These are phyloP conservation scores for Chenopodium suecicum DNA, from an alignment of 148 eudicot species.

Conservation along the genomic window DNA sequence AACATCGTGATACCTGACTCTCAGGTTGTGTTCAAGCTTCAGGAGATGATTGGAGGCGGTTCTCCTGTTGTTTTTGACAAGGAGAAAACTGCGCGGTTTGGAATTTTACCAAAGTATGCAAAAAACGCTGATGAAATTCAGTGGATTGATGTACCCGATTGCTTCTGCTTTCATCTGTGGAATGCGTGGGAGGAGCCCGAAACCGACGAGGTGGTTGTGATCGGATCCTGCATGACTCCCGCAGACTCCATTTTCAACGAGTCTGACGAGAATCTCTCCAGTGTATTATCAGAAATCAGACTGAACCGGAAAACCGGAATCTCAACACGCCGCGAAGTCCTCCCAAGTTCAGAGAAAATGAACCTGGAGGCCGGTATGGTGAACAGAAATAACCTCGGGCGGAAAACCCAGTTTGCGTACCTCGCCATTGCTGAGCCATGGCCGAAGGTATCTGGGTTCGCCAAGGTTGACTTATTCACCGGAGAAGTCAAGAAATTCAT, in stretches of 20 bases:
- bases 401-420: constrained; percentile 67
- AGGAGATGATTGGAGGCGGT: constrained; percentile 80
- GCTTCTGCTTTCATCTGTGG: constrained; percentile 93
- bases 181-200: constrained; percentile 91
- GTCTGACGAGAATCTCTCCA: constrained; percentile 50
- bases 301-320: constrained; percentile 65
- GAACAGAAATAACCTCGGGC: constrained; percentile 61
- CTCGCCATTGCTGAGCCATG: constrained; percentile 90
- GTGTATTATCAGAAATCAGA: constrained; percentile 73
- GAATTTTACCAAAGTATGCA: constrained; percentile 56
- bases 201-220: constrained; percentile 70
- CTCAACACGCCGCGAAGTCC: constrained; percentile 48
- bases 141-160: constrained; percentile 75
- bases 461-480: constrained; percentile 59
- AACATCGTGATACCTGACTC: constrained; percentile 67
- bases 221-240: constrained; percentile 93
- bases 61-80: constrained; percentile 76
- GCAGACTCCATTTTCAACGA: constrained; percentile 87
- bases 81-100: constrained; percentile 56
- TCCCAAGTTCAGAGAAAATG: constrained; percentile 41
- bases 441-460: constrained; percentile 89
- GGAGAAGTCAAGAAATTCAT: constrained; percentile 52
- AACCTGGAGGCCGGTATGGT: constrained; percentile 93
- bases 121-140: constrained; percentile 37
- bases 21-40: constrained; percentile 77